These are phyloP conservation scores for Sordariomycetes sp. DNA, from an alignment of 2,329 filamentous ascomycete species.

Conservation along the genomic window DNA sequence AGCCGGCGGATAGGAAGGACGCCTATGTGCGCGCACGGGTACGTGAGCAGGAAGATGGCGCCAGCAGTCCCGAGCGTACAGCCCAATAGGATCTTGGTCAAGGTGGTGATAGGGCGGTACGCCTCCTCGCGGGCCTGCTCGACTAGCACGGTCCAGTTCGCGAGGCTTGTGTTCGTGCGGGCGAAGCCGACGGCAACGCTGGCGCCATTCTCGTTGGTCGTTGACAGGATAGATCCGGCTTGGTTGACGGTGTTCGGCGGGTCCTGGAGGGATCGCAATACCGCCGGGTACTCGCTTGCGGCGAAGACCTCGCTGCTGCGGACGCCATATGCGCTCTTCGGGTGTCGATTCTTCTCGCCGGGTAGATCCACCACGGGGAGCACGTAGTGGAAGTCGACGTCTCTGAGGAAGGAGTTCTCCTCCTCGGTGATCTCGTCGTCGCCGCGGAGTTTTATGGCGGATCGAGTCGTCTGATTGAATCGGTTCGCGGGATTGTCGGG, in stretches of 20 bases:
- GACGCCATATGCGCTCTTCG: slow-evolving; percentile 14
- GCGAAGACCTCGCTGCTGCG: slow-evolving; percentile 36
- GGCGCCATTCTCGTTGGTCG: slow-evolving; percentile 57
- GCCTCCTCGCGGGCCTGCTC: slow-evolving; percentile 67
- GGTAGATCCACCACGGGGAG: slow-evolving; percentile 35
- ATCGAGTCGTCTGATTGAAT: slow-evolving; percentile 31
- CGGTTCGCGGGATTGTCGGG: slow-evolving; percentile 54
- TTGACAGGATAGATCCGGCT: slow-evolving; percentile 54
- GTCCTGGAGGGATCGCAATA: slow-evolving; percentile 43
- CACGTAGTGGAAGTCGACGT: slow-evolving; percentile 41
- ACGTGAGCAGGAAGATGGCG: slow-evolving; percentile 54
- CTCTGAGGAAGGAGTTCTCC: slow-evolving; percentile 23
- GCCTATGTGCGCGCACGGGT: slow-evolving; percentile 71
- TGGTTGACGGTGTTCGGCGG: slow-evolving; percentile 43
- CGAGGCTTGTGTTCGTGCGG: slow-evolving; percentile 50
- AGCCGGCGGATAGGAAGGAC: slow-evolving; percentile 69
- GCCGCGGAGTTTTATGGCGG: slow-evolving; percentile 9
- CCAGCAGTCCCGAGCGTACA: slow-evolving; percentile 78
- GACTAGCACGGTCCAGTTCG: slow-evolving; percentile 72
- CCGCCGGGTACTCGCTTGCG: slow-evolving; percentile 48
- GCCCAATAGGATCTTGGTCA: slow-evolving; percentile 69
- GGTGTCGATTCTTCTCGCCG: slow-evolving; percentile 33
- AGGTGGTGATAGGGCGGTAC: slow-evolving; percentile 57
- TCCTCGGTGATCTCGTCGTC: slow-evolving; percentile 31
- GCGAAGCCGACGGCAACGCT: slow-evolving; percentile 72